Percentiles rank a stretch among this genome's conserved stretches.
Conservation (phyloP, 306 rosid species). For the Quercus bicolor region DNA sequence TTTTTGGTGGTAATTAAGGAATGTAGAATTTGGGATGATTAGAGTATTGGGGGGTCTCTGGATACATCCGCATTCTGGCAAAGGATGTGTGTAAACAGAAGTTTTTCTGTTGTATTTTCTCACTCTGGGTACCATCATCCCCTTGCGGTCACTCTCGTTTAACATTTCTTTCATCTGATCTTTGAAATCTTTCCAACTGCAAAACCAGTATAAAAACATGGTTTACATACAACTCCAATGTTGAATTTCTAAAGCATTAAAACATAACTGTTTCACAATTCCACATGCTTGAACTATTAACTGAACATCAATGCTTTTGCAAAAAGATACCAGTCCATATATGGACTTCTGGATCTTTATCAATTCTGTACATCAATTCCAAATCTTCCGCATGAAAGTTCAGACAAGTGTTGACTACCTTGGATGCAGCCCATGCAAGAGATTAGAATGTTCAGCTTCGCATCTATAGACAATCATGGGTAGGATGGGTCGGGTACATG, state of each 20-base stretch:
- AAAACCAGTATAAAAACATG: slow-evolving; percentile 25
- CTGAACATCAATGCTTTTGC: neutral
- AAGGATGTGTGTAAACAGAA: slow-evolving; percentile 82
- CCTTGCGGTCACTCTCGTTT: slow-evolving; percentile 85
- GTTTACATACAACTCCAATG: slow-evolving; percentile 5
- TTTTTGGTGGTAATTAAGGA: slow-evolving; percentile 21
- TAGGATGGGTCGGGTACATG: too few relatives aligned
- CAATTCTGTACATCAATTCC: neutral
- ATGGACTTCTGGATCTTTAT: neutral
- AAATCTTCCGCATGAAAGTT: too few relatives aligned
- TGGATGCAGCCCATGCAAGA: too few relatives aligned
- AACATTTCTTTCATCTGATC: slow-evolving; percentile 82
- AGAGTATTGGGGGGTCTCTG: slow-evolving; percentile 43
- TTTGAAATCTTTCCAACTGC: slow-evolving; percentile 88
- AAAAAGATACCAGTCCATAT: neutral
- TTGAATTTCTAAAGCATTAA: neutral
- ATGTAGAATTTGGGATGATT: slow-evolving; percentile 25
- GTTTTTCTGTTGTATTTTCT: slow-evolving; percentile 85
- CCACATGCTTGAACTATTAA: neutral
- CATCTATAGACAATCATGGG: too few relatives aligned
- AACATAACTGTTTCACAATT: neutral
- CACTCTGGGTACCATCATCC: slow-evolving; percentile 81
- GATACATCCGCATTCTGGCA: slow-evolving; percentile 92
- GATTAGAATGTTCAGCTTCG: too few relatives aligned
- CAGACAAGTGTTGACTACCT: too few relatives aligned